phyloP scores from a whole-genome alignment of 225 moss, liverwort and hornwort species.

The Physcomitrellopsis africana region DNA sequence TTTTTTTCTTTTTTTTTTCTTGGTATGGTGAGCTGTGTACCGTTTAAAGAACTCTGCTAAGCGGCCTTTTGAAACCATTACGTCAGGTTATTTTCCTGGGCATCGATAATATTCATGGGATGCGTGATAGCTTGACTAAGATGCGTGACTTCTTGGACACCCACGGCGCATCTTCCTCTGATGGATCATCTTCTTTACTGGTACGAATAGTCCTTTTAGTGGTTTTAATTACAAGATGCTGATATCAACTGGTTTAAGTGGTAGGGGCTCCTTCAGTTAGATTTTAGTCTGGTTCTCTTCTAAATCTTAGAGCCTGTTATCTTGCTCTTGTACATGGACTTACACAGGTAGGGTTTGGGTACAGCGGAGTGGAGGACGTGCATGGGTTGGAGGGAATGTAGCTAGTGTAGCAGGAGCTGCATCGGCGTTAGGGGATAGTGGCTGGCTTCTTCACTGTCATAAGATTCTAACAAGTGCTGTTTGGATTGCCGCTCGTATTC shows the following conservation, averaged over 20 bases:
- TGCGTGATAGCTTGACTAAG: slow-evolving; percentile 87
- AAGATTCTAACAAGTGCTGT: slow-evolving; percentile 66
- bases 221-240: slow-evolving; percentile 3
- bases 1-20: neutral
- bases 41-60: slow-evolving; percentile 17
- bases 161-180: slow-evolving; percentile 92
- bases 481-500: slow-evolving; percentile 68
- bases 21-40: slow-evolving; percentile 6
- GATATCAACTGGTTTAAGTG: slow-evolving; percentile 7
- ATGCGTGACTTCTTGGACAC: slow-evolving; percentile 91
- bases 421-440: slow-evolving; percentile 85
- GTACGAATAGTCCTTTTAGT: slow-evolving; percentile 47
- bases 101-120: slow-evolving; percentile 96
- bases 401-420: slow-evolving; percentile 94
- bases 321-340: slow-evolving; percentile 30
- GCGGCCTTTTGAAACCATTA: slow-evolving; percentile 23
- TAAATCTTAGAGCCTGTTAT: slow-evolving; percentile 21
- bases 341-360: slow-evolving; percentile 29
- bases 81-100: slow-evolving; percentile 93
- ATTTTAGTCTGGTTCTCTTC: neutral
- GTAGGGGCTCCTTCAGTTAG: slow-evolving; percentile 4
- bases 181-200: slow-evolving; percentile 95
- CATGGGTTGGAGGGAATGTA: slow-evolving; percentile 87
- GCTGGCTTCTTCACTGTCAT: slow-evolving; percentile 67
- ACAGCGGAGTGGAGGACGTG: slow-evolving; percentile 95